Base-by-base conservation (phyloP, 345 rosid genomes). In the Atalantia buxifolia region DNA sequence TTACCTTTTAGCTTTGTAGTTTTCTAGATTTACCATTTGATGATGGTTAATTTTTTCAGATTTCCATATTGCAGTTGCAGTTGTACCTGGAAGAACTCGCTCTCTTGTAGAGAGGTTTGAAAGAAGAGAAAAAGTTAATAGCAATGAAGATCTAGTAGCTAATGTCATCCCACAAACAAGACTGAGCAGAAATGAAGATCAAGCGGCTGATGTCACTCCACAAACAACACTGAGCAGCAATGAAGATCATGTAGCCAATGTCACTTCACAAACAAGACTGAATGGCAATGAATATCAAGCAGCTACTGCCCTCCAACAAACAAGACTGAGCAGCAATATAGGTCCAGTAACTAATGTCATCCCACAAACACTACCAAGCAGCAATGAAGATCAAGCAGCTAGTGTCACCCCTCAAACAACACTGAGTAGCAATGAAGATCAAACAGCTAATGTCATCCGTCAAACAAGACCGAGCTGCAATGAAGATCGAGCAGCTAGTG, bases 81-180 rank as follows among this genome's bases (percentile, higher is more conserved):
- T 94, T 72, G 92, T 92, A 79, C 85, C 82, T 16, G 99, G 99
- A 82, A 87, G 97, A 84, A 96, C 97, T 6, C 98, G 99, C 55
- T 61, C 90, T 60, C 87, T 96, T 80, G 99, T 96, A 69, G 99
- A 94, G 88, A 92, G 84, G 85, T 96, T 96, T 88, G 99, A 96
- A 87, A 86, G 86, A 84, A 81, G 86, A 79, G 94, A 93, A 73
- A 88, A 62, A 73, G 50, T 79, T 38, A 83, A 78, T 80, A 78
- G 31, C 77, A 66, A 69, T 76, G 91, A 86, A 79, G 89, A 87
- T 78, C 84, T 79, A 81, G 81, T 79, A 67, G 72, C 70, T 67
- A 78, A 68, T 80, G 68, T 61, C 77, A 67, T 81, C 74, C 66
- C 64, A 70, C 73, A 45, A 64, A 75, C 67, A 35, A 33, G 78